A percentile compares a stretch with the other conserved stretches of the same genome.
phyloP scores from a whole-genome alignment of 371 early-diverging fungal species.

The Mucor plumbeus region DNA sequence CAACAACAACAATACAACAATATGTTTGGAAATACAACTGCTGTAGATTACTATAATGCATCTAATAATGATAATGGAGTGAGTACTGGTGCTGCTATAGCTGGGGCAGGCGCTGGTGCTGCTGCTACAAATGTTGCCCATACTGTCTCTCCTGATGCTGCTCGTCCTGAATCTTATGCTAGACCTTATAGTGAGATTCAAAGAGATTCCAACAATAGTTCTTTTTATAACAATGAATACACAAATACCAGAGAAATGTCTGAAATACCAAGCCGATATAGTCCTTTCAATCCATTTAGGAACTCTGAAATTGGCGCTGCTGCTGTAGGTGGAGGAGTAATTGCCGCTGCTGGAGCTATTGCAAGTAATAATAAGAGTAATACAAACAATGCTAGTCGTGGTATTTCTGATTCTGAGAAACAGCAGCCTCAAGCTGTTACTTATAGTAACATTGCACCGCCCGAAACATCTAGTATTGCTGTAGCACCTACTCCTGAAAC shows the following conservation, averaged over 20 bases:
- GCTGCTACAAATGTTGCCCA: background rate
- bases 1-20: background rate
- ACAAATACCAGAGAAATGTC: constrained; percentile 22
- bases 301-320: constrained; percentile 18
- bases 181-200: constrained; percentile 30
- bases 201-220: constrained; percentile 3
- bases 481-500: constrained; percentile 15
- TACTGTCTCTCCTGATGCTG: background rate
- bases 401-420: background rate
- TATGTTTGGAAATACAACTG: background rate
- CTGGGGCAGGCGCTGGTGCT: background rate
- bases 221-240: constrained; percentile 4
- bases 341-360: background rate
- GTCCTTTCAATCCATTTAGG: constrained; percentile 46
- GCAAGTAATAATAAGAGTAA: background rate
- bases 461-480: background rate
- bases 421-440: background rate
- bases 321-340: background rate
- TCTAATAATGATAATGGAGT: background rate
- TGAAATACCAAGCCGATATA: constrained; percentile 18
- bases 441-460: background rate
- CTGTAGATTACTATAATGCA: background rate
- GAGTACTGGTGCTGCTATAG: background rate
- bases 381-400: background rate
- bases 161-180: constrained; percentile 25